A percentile compares a stretch with the other conserved stretches of the same genome.
phyloP scores from a whole-genome alignment of 371 early-diverging fungal species.

The Apophysomyces sp. region DNA sequence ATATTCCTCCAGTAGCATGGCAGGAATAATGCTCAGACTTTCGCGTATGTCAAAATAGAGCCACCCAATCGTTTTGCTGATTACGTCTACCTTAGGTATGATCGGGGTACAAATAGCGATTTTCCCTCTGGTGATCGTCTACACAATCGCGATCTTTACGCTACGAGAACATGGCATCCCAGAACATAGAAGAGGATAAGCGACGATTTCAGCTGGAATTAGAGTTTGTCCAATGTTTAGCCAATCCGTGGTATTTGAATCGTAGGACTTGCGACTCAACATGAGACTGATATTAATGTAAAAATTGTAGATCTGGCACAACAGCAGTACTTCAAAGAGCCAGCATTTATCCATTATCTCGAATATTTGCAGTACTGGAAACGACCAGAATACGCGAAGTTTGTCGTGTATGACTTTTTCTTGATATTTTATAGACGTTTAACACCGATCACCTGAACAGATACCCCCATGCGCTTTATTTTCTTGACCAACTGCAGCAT shows the following conservation, averaged over 20 bases:
- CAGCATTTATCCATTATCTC: conserved; percentile 83
- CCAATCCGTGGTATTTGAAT: conserved; percentile 95
- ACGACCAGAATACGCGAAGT: conserved; percentile 85
- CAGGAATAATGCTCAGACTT: no score
- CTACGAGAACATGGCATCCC: background rate
- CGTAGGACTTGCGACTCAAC: conserved; percentile 38
- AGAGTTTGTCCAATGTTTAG: conserved; percentile 91
- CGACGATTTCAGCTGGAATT: conserved; percentile 87
- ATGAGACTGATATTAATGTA: background rate
- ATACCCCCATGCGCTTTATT: conserved; percentile 87
- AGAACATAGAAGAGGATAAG: conserved; percentile 41
- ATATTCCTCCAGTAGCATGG: no score
- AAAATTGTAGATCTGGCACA: conserved; percentile 77
- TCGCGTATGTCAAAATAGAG: no score
- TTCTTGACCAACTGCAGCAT: conserved; percentile 82
- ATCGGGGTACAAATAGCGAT: no score
- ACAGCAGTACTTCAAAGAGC: conserved; percentile 80
- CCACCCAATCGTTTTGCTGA: no score
- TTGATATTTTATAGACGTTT: background rate
- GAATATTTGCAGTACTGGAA: conserved; percentile 92
- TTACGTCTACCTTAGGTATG: no score
- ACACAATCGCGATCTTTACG: no score
- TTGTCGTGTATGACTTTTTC: conserved; percentile 66
- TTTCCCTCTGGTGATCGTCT: no score
- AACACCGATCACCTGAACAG: conserved; percentile 29